phyloP scores from a whole-genome alignment of 169 alveolate genomes.

The Eimeria brunetti region DNA sequence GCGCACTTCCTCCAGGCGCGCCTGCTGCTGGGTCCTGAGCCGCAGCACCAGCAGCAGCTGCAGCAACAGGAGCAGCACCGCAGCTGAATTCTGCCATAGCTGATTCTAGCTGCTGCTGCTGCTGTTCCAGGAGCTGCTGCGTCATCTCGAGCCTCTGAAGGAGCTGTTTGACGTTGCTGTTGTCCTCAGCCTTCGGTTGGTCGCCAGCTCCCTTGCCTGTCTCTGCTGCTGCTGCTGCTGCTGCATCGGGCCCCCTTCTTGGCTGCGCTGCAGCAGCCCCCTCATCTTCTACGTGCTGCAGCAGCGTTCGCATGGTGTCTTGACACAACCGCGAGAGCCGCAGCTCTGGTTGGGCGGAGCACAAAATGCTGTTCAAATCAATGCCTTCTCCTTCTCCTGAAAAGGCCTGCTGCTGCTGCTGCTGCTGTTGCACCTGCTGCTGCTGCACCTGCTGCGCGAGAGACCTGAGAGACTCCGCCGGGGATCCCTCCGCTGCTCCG shows the following conservation, averaged over 20 bases:
- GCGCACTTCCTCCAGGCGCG: background rate
- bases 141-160: background rate
- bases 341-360: slow-evolving; percentile 15
- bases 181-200: background rate
- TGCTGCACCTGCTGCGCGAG: background rate
- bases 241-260: background rate
- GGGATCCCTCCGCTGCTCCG: background rate
- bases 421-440: slow-evolving; percentile 14
- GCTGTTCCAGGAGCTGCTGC: slow-evolving; percentile 13
- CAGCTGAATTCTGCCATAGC: background rate
- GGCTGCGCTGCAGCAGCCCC: background rate
- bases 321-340: slow-evolving; percentile 15
- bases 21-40: slow-evolving; percentile 13
- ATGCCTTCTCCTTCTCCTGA: background rate
- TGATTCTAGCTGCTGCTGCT: background rate
- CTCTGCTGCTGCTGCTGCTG: background rate
- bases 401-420: background rate
- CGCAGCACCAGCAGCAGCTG: background rate
- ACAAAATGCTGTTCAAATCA: background rate
- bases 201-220: background rate
- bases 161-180: background rate
- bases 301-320: slow-evolving; percentile 7
- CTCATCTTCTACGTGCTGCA: slow-evolving; percentile 26
- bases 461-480: background rate
- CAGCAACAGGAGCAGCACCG: background rate